phyloP scores from a whole-genome alignment of 495 filamentous ascomycete genomes.

The Astrocystis sublimbata region DNA sequence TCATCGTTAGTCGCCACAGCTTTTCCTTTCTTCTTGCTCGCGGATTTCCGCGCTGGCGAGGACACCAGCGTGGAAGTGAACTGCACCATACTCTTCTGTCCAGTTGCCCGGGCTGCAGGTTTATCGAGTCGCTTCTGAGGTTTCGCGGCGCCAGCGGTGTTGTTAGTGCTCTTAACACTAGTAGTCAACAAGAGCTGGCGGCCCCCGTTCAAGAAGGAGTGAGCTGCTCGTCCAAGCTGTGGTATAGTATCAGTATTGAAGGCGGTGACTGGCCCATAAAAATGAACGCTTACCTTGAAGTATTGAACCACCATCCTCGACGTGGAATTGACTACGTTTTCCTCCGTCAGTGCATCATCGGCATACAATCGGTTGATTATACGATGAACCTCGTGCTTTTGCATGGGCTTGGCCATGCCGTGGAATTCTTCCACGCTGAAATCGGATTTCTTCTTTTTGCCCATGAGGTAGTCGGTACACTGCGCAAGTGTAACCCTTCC shows the following conservation, averaged over 20 bases:
- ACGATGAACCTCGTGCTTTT: constrained; percentile 50
- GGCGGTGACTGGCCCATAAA: constrained; percentile 58
- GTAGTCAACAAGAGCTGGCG: constrained; percentile 36
- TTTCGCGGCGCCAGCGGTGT: constrained; percentile 19
- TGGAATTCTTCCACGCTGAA: constrained; percentile 37
- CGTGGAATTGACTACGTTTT: constrained; percentile 41
- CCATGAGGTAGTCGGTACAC: constrained; percentile 52
- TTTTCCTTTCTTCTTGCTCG: constrained; percentile 49
- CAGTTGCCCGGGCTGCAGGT: constrained; percentile 31
- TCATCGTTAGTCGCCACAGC: constrained; percentile 36
- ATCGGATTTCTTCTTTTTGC: constrained; percentile 43
- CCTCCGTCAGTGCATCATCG: constrained; percentile 49
- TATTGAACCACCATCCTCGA: constrained; percentile 41
- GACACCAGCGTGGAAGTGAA: constrained; percentile 77
- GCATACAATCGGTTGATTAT: constrained; percentile 47
- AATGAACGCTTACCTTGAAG: constrained; percentile 43
- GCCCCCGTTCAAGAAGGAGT: constrained; percentile 28
- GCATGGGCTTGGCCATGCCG: constrained; percentile 46
- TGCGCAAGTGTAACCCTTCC: constrained; percentile 53
- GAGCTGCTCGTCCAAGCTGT: constrained; percentile 43
- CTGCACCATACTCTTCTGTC: constrained; percentile 27
- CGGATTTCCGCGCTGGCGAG: constrained; percentile 62
- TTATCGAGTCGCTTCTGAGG: constrained; percentile 20
- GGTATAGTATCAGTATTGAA: constrained; percentile 37
- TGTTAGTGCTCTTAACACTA: constrained; percentile 34